A percentile compares a stretch with the other conserved stretches of the same genome.
Conservation (phyloP, 1,284 basidiomycete species). For the Dichomitus squalens region DNA sequence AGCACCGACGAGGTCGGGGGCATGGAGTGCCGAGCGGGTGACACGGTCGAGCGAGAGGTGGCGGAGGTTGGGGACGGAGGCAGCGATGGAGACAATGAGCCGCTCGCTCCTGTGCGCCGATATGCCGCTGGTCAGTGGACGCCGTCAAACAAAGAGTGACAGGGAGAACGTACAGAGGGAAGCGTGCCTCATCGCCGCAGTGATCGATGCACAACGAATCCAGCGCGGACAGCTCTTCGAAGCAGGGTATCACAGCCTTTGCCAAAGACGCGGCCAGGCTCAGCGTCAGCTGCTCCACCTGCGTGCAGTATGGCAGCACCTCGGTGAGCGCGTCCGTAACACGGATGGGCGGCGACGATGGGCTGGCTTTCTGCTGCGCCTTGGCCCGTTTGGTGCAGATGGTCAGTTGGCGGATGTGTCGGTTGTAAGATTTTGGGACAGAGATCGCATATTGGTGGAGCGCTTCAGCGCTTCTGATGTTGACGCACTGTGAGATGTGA, state of each 20-base stretch:
- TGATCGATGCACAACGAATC: constrained; percentile 58
- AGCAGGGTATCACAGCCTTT: constrained; percentile 52
- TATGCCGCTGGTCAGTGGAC: constrained; percentile 20
- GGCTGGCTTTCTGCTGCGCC: constrained; percentile 6
- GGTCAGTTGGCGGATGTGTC: constrained; percentile 57
- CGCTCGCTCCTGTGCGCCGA: constrained; percentile 60
- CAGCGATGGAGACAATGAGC: constrained; percentile 68
- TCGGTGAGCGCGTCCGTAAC: constrained; percentile 50
- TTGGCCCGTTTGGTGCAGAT: constrained; percentile 46
- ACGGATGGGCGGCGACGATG: constrained; percentile 13
- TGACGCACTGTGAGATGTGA: constrained; percentile 38
- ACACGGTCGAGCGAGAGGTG: constrained; percentile 63
- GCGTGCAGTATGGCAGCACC: constrained; percentile 51
- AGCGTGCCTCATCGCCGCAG: constrained; percentile 49
- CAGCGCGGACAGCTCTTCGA: constrained; percentile 48
- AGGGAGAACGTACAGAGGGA: constrained; percentile 56
- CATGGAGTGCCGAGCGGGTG: constrained; percentile 63
- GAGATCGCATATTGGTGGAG: constrained; percentile 54
- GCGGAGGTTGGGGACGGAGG: constrained; percentile 55
- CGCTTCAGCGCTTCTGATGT: constrained; percentile 46
- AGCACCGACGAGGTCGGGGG: constrained; percentile 52
- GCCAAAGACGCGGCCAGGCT: constrained; percentile 55
- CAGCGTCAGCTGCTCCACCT: constrained; percentile 54
- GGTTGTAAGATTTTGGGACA: constrained; percentile 57
- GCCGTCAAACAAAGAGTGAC: constrained; percentile 15